Conservation (phyloP, 371 early-diverging fungal species). For the Mortierella sp. region DNA sequence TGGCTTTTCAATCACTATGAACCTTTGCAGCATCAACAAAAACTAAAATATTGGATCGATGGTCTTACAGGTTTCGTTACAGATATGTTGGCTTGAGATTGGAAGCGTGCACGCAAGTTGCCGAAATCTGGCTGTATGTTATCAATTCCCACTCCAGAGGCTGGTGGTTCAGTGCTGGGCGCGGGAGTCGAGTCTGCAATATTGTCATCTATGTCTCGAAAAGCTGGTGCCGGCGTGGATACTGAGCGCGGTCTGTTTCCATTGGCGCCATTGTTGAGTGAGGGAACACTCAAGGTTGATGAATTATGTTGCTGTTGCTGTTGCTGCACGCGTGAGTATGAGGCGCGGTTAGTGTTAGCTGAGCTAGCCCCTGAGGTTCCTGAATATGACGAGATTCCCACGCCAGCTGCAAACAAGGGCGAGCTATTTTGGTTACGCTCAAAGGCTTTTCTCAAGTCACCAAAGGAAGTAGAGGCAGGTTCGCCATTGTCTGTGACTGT, state of each 20-base stretch:
- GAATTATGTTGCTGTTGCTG: neutral
- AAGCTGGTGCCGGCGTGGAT: constrained; percentile 37
- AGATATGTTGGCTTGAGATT: constrained; percentile 34
- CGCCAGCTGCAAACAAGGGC: constrained; percentile 23
- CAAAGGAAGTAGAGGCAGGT: constrained; percentile 35
- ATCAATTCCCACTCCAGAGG: constrained; percentile 30
- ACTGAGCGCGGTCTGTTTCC: constrained; percentile 34
- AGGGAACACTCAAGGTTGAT: neutral
- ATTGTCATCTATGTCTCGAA: constrained; percentile 1
- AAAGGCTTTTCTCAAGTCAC: constrained; percentile 44
- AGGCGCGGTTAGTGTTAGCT: constrained; percentile 10
- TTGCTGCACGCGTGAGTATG: constrained; percentile 10
- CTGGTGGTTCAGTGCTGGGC: neutral
- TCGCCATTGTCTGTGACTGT: constrained; percentile 26
- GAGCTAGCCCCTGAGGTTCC: neutral
- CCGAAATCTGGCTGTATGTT: constrained; percentile 44
- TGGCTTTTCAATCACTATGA: too few species aligned
- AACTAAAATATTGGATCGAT: neutral
- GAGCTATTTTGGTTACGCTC: constrained; percentile 41
- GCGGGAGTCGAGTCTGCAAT: neutral
- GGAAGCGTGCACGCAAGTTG: constrained; percentile 50
- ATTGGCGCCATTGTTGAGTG: neutral
- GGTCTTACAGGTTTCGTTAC: constrained; percentile 27
- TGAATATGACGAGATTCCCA: neutral
- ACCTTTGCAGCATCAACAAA: neutral